Evolutionary conservation across 2,329 filamentous ascomycete species (phyloP).

Genomic region (Boeremia exigua): DNA sequence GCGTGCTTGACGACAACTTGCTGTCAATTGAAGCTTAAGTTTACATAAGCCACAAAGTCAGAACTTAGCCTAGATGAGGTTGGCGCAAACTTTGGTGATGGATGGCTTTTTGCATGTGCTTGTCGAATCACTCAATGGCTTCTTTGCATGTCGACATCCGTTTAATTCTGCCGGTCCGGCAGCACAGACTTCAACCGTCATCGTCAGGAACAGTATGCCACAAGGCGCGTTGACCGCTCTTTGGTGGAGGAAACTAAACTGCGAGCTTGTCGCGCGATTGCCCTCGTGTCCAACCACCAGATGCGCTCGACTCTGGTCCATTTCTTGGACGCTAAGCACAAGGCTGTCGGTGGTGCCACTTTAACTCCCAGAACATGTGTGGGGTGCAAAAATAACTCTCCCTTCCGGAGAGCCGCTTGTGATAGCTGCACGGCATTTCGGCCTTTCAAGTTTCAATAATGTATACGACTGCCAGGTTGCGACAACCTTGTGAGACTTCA

Average conservation of each 20-base stretch:
- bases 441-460: background rate
- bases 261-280: constrained; percentile 3
- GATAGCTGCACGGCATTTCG: background rate
- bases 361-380: constrained; percentile 4
- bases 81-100: constrained; percentile 10
- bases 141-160: constrained; percentile 14
- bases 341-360: constrained; percentile 1
- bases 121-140: constrained; percentile 11
- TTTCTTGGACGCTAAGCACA: constrained; percentile 6
- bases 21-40: constrained; percentile 15
- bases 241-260: background rate
- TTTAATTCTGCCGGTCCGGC: constrained; percentile 9
- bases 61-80: constrained; percentile 9
- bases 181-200: constrained; percentile 8
- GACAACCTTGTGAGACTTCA: constrained; percentile 8
- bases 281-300: constrained; percentile 7
- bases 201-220: constrained; percentile 7
- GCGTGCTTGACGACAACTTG: constrained; percentile 4
- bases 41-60: constrained; percentile 8
- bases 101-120: constrained; percentile 8
- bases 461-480: background rate
- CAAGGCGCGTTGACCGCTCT: constrained; percentile 16
- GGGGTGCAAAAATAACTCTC: constrained; percentile 15
- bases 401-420: constrained; percentile 3
- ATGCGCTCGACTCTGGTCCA: constrained; percentile 3